Base-by-base conservation (phyloP, 164 flowering plant genomes). In the Berberis vulgaris region DNA sequence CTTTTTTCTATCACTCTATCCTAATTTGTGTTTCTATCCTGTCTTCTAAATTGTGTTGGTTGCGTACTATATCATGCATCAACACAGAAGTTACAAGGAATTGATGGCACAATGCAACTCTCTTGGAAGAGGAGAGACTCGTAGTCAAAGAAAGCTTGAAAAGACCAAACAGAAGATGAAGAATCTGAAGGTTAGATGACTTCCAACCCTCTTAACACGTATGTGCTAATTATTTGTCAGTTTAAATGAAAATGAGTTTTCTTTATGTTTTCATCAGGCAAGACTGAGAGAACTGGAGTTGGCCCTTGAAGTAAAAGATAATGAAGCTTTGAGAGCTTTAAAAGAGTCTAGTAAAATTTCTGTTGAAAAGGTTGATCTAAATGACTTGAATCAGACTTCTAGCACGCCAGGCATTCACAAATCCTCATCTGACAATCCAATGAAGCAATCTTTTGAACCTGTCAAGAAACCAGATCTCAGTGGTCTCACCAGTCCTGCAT, bases 81-180 rank as follows among this genome's bases (percentile, higher is more conserved):
- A 47, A 26, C 5, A 52, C 56, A 91, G 99, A 90, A 85, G 82
- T 70, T 95, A 95, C 79, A 91, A 86, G 76, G 97, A 89, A 62
- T 66, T 95, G 82, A 83, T 89, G 88, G 76, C 84, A 49, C 94
- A 95, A 74, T 95, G 97, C 83, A 91, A 84, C 73, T 67, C 72
- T 66, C 84, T 89, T 40, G 97, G 94, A 73, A 85, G 96, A 80
- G 94, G 87, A 58, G 94, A 89, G 67, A 81, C 83, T 63, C 84
- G 81, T 6, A 78, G 76, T 54, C 73, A 62, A 47, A 72, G 68
- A 63, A 86, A 85, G 76, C 89, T 91, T 64, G 96, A 85, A 65
- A 91, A 84, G 69, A 85, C 97, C 43, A 78, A 82, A 62, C 82
- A 76, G 60, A 91, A 82, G 71, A 82, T 83, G 60, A 74, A 73